phyloP scores from a whole-genome alignment of 192 early-diverging fungal species.

The Cetraspora pellucida region DNA sequence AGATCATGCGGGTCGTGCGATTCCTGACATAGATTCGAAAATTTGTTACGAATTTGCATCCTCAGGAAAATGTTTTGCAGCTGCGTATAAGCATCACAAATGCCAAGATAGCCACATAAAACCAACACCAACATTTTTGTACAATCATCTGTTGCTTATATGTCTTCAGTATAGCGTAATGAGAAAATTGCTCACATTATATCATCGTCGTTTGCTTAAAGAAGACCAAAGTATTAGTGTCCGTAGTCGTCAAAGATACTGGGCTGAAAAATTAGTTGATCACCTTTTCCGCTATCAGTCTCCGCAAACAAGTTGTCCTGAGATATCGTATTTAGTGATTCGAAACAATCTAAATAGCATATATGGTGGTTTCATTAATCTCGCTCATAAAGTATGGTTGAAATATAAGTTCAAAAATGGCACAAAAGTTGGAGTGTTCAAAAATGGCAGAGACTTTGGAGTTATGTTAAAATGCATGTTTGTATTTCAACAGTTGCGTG shows the following conservation, averaged over 20 bases:
- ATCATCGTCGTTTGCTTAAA: not conserved
- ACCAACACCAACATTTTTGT: constrained; percentile 13
- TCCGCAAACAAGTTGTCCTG: constrained; percentile 25
- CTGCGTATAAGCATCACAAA: not conserved
- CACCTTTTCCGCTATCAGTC: constrained; percentile 25
- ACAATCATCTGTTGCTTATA: not conserved
- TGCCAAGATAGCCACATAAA: constrained; percentile 2
- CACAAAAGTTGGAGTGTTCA: no score
- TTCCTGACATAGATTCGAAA: constrained; percentile 8
- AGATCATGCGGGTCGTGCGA: not conserved
- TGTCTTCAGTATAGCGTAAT: constrained; percentile 13
- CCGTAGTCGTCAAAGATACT: not conserved
- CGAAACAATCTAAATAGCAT: not conserved
- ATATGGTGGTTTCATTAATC: not conserved
- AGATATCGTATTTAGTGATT: not conserved
- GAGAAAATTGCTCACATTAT: not conserved
- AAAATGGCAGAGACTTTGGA: constrained; percentile 39
- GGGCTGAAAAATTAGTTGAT: constrained; percentile 23
- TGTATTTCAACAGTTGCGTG: constrained; percentile 4
- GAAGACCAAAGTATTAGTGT: not conserved
- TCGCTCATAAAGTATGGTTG: constrained; percentile 9
- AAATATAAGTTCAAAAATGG: constrained; percentile 28
- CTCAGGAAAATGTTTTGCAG: not conserved
- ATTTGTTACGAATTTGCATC: constrained; percentile 5
- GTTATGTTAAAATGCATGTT: constrained; percentile 37